A percentile compares a stretch with the other conserved stretches of the same genome.
These are phyloP conservation scores for Talaromyces verruculosus DNA, from an alignment of 2,329 filamentous ascomycete species.

Conservation along the genomic window DNA sequence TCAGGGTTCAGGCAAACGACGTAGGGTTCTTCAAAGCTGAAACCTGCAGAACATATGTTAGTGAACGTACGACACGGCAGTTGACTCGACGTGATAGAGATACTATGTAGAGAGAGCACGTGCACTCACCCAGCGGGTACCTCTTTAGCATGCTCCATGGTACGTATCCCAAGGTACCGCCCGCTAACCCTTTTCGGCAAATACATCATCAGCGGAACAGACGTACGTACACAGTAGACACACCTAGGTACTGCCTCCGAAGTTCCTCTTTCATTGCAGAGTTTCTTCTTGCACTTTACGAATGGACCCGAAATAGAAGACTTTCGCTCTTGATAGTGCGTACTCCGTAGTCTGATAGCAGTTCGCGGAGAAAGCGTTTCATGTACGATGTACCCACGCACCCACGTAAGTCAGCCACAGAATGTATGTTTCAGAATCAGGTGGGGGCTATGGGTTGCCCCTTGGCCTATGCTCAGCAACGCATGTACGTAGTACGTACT, in stretches of 20 bases:
- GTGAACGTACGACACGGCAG: not conserved
- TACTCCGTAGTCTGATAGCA: not conserved
- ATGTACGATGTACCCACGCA: not conserved
- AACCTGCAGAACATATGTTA: not conserved
- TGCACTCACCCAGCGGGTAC: not conserved
- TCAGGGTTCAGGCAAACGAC: not conserved
- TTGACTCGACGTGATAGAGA: not conserved
- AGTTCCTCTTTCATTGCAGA: not conserved
- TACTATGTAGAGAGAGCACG: too few species aligned
- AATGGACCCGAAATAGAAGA: too few species aligned
- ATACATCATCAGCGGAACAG: not conserved
- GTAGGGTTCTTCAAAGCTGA: not conserved
- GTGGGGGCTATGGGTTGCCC: not conserved
- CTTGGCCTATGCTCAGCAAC: too few species aligned
- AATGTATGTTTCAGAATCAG: constrained; percentile 4
- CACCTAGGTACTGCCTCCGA: not conserved
- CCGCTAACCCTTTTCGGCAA: not conserved
- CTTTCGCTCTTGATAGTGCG: not conserved
- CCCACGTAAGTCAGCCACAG: not conserved
- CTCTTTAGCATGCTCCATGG: not conserved
- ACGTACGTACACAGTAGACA: too few species aligned
- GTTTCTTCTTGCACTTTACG: too few species aligned
- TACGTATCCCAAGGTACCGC: not conserved
- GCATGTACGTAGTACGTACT: too few species aligned
- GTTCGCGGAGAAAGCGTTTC: constrained; percentile 6